Base-by-base conservation (phyloP, 257 asterid species). In the Henckelia pumila region DNA sequence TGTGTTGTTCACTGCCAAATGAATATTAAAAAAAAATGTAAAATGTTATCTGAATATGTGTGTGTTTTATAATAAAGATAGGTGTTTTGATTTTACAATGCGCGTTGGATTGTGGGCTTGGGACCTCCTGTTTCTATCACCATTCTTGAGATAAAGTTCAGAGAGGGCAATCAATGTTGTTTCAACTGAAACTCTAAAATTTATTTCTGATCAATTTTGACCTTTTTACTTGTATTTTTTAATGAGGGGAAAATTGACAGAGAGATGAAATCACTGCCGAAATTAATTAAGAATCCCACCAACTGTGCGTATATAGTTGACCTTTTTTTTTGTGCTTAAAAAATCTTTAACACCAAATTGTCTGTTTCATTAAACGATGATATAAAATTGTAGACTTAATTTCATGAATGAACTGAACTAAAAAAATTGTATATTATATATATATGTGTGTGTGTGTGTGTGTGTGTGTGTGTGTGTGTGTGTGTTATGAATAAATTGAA, bases 1-100 rank as follows among this genome's bases (percentile, higher is more conserved):
- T 23, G 56, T 81, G 81, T 83, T 71, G 88, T 75, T 83, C 84
- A 83, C 83, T 81, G 69, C 71, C 80, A 72, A 8, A 14, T 62
- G 10, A 16, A 28, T 20, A 61, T 19, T 16, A 13, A 10, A 61
- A 19, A 61, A 19, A 29, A 30, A 14, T 20, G 17, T 32, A 61
- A 61, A 25, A 25, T 61, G 26, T 24, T 61, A 14, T 28, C n/a
- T 61, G 66, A 0, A 28, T 26, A 59, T 3, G 16, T 28, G 5
- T 7, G 6, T 33, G 19, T 3, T 25, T 1, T 25, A 25, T 25
- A 25, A 25, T 25, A 25, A 25, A 28, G 5, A 4, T 26, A 26
- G 29, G 29, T 26, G 5, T 30, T 30, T 21, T 25, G 5, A 13
- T 24, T 56, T 4, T 25, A 62, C 14, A 49, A 32, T 20, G n/a